phyloP scores from a whole-genome alignment of 306 rosid genomes.

The Vigna hirtella region DNA sequence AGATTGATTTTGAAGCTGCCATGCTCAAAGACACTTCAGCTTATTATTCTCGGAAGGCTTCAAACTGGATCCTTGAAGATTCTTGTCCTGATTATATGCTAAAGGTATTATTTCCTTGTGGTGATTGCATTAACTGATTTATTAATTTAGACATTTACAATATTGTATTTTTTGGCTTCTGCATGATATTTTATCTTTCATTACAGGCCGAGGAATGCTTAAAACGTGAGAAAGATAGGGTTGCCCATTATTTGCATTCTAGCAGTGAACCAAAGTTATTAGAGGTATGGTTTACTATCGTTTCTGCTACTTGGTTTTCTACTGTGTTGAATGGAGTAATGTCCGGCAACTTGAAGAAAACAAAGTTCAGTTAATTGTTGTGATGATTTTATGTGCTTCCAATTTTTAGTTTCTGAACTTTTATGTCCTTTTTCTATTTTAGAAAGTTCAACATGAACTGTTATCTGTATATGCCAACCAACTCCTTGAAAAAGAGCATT shows the following conservation, averaged over 20 bases:
- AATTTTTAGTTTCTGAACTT: conserved; percentile 20
- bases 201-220: conserved; percentile 68
- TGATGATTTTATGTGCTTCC: conserved; percentile 12
- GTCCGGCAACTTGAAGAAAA: conserved; percentile 16
- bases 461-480: conserved; percentile 66
- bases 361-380: conserved; percentile 9
- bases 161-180: conserved; percentile 7
- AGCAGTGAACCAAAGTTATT: conserved; percentile 66
- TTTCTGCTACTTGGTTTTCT: conserved; percentile 37
- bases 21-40: conserved; percentile 81
- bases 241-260: conserved; percentile 64
- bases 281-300: conserved; percentile 50
- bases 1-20: conserved; percentile 74
- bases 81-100: conserved; percentile 92
- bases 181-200: conserved; percentile 30
- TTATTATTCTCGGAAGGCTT: conserved; percentile 88
- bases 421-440: conserved; percentile 10
- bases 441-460: conserved; percentile 92
- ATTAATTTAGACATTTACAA: conserved; percentile 13
- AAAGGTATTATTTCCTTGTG: conserved; percentile 51
- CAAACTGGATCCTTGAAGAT: conserved; percentile 84
- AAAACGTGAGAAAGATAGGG: conserved; percentile 70
- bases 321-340: conserved; percentile 30
- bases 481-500: conserved; percentile 90
- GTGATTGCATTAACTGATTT: conserved; percentile 27